These are phyloP conservation scores for Corymbia maculata DNA, from an alignment of 345 rosid species.

Conservation along the genomic window DNA sequence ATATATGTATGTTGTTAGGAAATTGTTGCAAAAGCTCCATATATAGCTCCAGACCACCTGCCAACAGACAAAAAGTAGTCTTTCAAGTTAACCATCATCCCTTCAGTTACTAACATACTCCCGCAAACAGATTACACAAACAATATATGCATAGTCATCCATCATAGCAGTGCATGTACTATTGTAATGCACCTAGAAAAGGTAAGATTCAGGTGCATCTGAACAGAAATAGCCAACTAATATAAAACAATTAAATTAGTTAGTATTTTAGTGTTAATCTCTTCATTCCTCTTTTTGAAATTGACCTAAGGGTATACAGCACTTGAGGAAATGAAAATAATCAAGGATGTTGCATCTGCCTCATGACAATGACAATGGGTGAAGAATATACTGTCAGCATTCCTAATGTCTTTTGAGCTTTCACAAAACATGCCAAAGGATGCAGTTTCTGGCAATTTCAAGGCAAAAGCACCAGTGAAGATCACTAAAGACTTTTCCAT, in stretches of 20 bases:
- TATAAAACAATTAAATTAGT: neutral
- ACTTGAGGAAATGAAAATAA: neutral
- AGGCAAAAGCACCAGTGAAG: neutral
- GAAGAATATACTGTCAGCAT: neutral
- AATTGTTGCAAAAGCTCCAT: constrained; percentile 82
- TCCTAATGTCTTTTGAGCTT: neutral
- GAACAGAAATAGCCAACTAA: neutral
- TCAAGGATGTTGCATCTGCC: neutral
- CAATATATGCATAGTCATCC: neutral
- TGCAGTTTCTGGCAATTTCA: neutral
- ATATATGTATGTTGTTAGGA: constrained; percentile 75
- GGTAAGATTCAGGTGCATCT: neutral
- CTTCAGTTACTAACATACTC: neutral
- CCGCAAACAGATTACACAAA: neutral
- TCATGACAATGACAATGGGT: neutral
- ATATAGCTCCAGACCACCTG: constrained; percentile 91
- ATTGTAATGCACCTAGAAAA: neutral
- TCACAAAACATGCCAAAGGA: neutral
- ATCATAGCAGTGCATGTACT: neutral
- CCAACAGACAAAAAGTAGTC: neutral
- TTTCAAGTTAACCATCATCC: neutral
- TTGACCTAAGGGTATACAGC: neutral
- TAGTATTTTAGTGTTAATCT: neutral
- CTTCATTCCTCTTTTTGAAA: neutral
- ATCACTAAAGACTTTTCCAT: neutral